Evolutionary conservation across 192 early-diverging fungal species (phyloP), one percentile per base, ranked within the genome.

Genomic region (Coemansia sp.): DNA sequence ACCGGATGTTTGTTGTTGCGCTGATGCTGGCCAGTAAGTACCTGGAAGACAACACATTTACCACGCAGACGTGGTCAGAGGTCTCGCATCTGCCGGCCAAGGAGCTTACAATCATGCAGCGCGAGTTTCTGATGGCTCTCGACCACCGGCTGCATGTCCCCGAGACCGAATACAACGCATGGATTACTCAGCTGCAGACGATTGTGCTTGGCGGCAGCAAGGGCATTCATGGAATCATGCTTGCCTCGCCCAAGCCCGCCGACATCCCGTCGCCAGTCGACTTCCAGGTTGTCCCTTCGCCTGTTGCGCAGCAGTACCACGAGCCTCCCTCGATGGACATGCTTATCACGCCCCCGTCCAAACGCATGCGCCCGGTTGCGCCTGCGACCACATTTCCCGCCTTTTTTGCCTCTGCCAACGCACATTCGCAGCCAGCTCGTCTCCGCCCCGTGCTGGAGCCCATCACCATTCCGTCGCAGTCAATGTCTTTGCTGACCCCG

Each of bases 31-130:
- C 91, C 57, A 94, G 91, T 82, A 96, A 96, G 67, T 89, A 87
- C 66, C 80, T 94, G 29, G 87, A 93, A 67, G 94, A 96, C 76
- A 94, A 94, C 73, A 95, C 92, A 51, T 96, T 92, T 66, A 89
- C 94, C 12, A 94, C 92, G 71, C 86, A 89, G 75, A 93, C 94
- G 1, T 96, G 94, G 94, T 87, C 89, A 17, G 87, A 93, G 61
- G 91, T 96, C 18, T 91, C 90, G 36, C 83, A 86, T 50, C 89
- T 96, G 66, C 90, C 88, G 7, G 83, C 92, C 34, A 66, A 80
- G 55, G 92, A 96, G 66, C 84, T 96, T 32, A 91, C 91, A 54
- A 87, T 90, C 8, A 92, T 93, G 88, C 93, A 93, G 84, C 91
- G 90, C 64, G 94, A 96, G 67, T 93, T 93, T 67, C 68, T 96